Conservation (phyloP, 305 asterid species). For the Rubia tinctorum region DNA sequence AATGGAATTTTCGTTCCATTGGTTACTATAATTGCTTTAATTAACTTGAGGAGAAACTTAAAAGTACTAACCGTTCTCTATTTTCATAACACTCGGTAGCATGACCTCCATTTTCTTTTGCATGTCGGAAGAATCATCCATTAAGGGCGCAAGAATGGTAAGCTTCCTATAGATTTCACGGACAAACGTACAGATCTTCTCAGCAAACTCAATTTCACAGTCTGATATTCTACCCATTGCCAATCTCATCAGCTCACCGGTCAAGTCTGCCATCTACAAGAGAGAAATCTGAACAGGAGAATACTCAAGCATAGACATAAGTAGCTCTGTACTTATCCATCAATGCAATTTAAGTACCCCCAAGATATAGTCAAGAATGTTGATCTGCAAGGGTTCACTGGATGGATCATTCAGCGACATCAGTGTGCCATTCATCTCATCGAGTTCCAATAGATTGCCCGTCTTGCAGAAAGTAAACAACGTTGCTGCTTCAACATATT, state of each 20-base stretch:
- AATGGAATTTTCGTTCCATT: background rate
- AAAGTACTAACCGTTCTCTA: slow-evolving; percentile 62
- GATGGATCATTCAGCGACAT: slow-evolving; percentile 58
- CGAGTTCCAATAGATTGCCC: slow-evolving; percentile 67
- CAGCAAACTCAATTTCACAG: slow-evolving; percentile 73
- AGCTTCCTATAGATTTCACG: slow-evolving; percentile 70
- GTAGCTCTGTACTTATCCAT: background rate
- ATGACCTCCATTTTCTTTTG: slow-evolving; percentile 77
- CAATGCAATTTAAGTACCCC: slow-evolving; percentile 46
- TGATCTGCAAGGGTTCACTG: slow-evolving; percentile 77
- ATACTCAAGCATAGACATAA: slow-evolving; percentile 3
- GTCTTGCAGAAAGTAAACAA: slow-evolving; percentile 74
- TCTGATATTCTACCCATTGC: slow-evolving; percentile 89
- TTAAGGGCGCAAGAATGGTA: slow-evolving; percentile 53
- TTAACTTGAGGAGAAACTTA: slow-evolving; percentile 4
- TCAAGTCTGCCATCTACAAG: slow-evolving; percentile 70
- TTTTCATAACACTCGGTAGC: slow-evolving; percentile 90
- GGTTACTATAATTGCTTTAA: slow-evolving; percentile 5
- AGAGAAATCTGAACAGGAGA: background rate
- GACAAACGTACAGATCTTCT: slow-evolving; percentile 63
- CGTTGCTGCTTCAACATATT: slow-evolving; percentile 95
- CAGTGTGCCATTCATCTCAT: slow-evolving; percentile 72
- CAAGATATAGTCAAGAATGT: slow-evolving; percentile 67
- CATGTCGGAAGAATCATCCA: slow-evolving; percentile 74
- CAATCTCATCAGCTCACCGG: slow-evolving; percentile 90